phyloP scores from a whole-genome alignment of 2,329 filamentous ascomycete species.

The Endothia cerciana region DNA sequence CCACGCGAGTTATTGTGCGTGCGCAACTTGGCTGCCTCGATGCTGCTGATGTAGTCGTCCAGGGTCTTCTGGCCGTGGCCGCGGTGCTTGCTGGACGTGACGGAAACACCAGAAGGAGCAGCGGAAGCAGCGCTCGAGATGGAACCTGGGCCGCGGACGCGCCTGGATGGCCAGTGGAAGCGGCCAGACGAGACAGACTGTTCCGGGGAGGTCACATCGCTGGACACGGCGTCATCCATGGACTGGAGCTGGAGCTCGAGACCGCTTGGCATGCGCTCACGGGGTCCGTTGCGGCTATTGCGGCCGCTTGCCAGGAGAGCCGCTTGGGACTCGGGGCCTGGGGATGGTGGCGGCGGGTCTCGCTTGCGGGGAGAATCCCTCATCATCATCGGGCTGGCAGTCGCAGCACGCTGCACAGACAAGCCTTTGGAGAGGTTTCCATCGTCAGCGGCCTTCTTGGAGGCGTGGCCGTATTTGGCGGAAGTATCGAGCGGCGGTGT shows the following conservation, averaged over 20 bases:
- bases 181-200: constrained; percentile 58
- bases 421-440: constrained; percentile 47
- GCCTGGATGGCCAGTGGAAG: constrained; percentile 59
- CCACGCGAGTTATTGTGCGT: constrained; percentile 48
- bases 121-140: constrained; percentile 62
- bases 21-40: constrained; percentile 73
- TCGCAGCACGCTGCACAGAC: constrained; percentile 66
- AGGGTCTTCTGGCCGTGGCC: constrained; percentile 67
- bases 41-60: constrained; percentile 84
- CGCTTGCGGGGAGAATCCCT: constrained; percentile 51
- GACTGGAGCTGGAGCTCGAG: constrained; percentile 67
- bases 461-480: constrained; percentile 37
- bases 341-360: constrained; percentile 67
- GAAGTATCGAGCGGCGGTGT: constrained; percentile 31
- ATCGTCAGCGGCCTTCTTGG: constrained; percentile 46
- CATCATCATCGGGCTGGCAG: constrained; percentile 69
- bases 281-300: constrained; percentile 69
- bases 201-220: constrained; percentile 61
- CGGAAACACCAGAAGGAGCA: constrained; percentile 42
- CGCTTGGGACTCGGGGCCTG: constrained; percentile 65
- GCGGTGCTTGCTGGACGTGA: constrained; percentile 56
- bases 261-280: constrained; percentile 77
- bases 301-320: constrained; percentile 63
- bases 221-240: constrained; percentile 53
- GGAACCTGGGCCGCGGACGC: constrained; percentile 59